These are phyloP conservation scores for Peronosclerospora sorghi DNA, from an alignment of 352 stramenopile genomes.

Conservation along the genomic window DNA sequence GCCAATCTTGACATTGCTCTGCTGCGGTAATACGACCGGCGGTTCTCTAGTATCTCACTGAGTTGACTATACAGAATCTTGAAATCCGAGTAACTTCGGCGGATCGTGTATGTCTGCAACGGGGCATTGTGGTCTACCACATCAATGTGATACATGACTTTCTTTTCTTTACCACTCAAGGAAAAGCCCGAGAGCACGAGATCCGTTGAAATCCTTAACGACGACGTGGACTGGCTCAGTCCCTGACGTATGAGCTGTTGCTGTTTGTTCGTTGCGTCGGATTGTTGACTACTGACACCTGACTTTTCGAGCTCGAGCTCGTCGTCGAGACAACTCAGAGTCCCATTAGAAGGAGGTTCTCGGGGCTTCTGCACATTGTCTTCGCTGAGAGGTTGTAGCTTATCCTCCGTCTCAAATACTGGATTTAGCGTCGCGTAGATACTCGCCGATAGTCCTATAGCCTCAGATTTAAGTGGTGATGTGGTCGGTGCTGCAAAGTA, in stretches of 20 bases:
- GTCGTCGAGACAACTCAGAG: slow-evolving; percentile 22
- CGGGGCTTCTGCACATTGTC: slow-evolving; percentile 14
- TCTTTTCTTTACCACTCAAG: slow-evolving; percentile 57
- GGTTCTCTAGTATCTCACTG: slow-evolving; percentile 50
- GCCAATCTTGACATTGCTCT: slow-evolving; percentile 15
- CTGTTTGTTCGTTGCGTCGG: not conserved
- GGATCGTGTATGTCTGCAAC: slow-evolving; percentile 79
- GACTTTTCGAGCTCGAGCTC: slow-evolving; percentile 21
- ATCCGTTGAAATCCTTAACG: slow-evolving; percentile 31
- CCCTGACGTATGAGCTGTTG: slow-evolving; percentile 11
- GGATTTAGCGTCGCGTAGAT: slow-evolving; percentile 16
- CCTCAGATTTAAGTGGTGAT: slow-evolving; percentile 10
- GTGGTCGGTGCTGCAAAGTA: slow-evolving; percentile 35
- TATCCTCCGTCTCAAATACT: slow-evolving; percentile 25
- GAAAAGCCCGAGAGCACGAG: slow-evolving; percentile 65
- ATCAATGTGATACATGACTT: slow-evolving; percentile 85
- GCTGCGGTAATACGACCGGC: slow-evolving; percentile 44
- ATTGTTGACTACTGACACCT: slow-evolving; percentile 4
- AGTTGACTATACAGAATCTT: slow-evolving; percentile 64
- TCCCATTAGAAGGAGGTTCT: slow-evolving; percentile 15
- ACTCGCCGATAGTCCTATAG: not conserved
- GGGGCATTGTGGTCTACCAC: slow-evolving; percentile 58
- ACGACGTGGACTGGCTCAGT: slow-evolving; percentile 18
- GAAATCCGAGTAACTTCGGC: slow-evolving; percentile 76
- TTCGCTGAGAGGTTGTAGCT: slow-evolving; percentile 22